Percentiles rank a stretch among this genome's conserved stretches.
Conservation (phyloP, 768 basidiomycete species). For the Lentinula boryana region DNA sequence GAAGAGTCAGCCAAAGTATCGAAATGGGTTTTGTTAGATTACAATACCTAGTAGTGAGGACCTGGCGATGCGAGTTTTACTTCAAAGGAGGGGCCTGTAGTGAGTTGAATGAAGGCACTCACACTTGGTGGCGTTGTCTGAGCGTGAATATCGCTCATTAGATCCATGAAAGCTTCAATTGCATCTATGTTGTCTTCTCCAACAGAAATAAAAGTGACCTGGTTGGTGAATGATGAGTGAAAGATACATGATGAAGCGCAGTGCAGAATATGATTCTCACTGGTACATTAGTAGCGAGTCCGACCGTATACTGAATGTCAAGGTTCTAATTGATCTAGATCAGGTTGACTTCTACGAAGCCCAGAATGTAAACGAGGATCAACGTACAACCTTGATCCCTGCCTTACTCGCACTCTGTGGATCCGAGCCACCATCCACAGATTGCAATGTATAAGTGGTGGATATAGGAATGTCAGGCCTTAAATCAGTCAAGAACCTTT, state of each 20-base stretch:
- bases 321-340: constrained; percentile 10
- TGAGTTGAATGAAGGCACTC: neutral
- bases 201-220: constrained; percentile 23
- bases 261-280: neutral
- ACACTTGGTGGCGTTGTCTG: constrained; percentile 20
- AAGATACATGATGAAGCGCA: too few species aligned
- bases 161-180: constrained; percentile 25
- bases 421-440: constrained; percentile 25
- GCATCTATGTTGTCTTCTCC: constrained; percentile 23
- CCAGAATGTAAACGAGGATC: too few species aligned
- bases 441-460: constrained; percentile 21
- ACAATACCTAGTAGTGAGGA: constrained; percentile 32
- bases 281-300: constrained; percentile 26
- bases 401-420: constrained; percentile 20
- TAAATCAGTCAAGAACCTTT: constrained; percentile 12
- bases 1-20: neutral
- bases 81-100: neutral
- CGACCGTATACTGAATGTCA: constrained; percentile 31
- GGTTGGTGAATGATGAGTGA: too few species aligned
- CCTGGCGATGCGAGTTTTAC: constrained; percentile 6
- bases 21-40: neutral
- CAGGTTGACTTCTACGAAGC: neutral
- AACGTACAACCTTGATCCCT: constrained; percentile 26
- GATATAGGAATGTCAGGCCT: constrained; percentile 14
- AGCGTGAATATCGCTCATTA: constrained; percentile 20